Base-by-base conservation (phyloP, 2,329 filamentous ascomycete genomes). In the Calonectria henricotiae region DNA sequence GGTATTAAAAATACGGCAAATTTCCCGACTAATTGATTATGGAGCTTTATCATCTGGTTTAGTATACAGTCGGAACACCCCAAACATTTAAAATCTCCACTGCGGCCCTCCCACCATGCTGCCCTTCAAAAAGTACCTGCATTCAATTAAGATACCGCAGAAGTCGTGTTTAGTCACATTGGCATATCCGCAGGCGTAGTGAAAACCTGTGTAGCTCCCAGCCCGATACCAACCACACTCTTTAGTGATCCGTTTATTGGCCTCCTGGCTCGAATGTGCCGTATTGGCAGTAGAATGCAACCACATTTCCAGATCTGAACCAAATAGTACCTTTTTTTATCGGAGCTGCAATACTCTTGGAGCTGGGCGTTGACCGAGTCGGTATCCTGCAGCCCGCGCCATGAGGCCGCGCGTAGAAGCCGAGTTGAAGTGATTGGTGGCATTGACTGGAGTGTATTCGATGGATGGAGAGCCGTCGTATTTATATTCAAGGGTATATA, bases 231-330 rank as follows among this genome's bases (percentile, higher is more conserved):
- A 15, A 15, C 49, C 49, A 13, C 49, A 55, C 49, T 55, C 37
- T 17, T 55, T 30, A 37, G 49, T 55, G 49, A 55, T 55, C 49
- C 49, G 37, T 30, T 55, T 55, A 30, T 55, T 55, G 49, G 49
- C 49, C 2, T 37, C 35, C 12, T 37, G 30, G 49, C 49, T 55
- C 49, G 35, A 30, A 1, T 4, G 23, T n/a, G 17, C 49, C 6
- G 49, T 37, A 55, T 30, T 55, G 49, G 49, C 49, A 55, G 49
- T 55, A 55, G 30, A 55, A 55, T 30, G 49, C 49, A 17, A 55
- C 49, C 9, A 55, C 49, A 8, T 55, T 35, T 9, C 30, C 30
- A 37, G 35, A 30, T 17, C 20, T 35, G 30, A 20, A 37, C 49
- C 49, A 55, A 30, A 55, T 12, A 8, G 49, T 55, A 23, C 30